Conservation (phyloP, 1,284 basidiomycete genomes). For the Malassezia yamatoensis region DNA sequence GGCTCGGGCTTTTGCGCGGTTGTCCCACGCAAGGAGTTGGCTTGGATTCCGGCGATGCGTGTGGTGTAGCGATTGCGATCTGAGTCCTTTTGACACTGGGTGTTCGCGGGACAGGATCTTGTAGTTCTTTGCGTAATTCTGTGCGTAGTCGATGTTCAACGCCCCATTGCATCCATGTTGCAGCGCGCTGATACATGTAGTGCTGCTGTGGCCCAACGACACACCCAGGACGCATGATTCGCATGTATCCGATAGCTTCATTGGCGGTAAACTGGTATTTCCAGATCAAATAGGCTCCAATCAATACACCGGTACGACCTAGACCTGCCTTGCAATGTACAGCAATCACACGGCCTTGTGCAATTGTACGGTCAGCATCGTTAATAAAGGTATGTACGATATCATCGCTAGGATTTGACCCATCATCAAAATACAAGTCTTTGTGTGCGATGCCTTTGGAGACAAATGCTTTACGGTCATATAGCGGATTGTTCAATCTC, state of each 20-base stretch:
- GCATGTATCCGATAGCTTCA: constrained; percentile 96
- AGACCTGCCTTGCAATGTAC: constrained; percentile 83
- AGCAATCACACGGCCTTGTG: constrained; percentile 68
- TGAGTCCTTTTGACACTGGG: constrained; percentile 11
- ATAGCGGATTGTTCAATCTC: constrained; percentile 85
- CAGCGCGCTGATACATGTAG: constrained; percentile 73
- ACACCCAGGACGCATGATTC: constrained; percentile 86
- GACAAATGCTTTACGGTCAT: constrained; percentile 73
- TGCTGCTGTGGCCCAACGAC: constrained; percentile 76
- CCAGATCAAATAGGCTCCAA: constrained; percentile 89
- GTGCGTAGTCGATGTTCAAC: constrained; percentile 20
- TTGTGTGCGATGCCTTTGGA: constrained; percentile 76
- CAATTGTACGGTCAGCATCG: constrained; percentile 66
- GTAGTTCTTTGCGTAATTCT: constrained; percentile 18
- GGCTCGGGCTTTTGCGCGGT: constrained; percentile 41
- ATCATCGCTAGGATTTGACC: constrained; percentile 90
- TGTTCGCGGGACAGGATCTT: constrained; percentile 13
- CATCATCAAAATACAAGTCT: constrained; percentile 84
- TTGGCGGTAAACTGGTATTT: constrained; percentile 98
- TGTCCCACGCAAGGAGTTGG: constrained; percentile 45
- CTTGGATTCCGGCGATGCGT: constrained; percentile 22
- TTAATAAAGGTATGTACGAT: constrained; percentile 84
- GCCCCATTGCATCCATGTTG: constrained; percentile 42
- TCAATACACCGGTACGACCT: constrained; percentile 83
- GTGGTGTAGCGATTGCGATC: constrained; percentile 7